Conservation (phyloP, 768 basidiomycete species). For the Heimioporus sp. region DNA sequence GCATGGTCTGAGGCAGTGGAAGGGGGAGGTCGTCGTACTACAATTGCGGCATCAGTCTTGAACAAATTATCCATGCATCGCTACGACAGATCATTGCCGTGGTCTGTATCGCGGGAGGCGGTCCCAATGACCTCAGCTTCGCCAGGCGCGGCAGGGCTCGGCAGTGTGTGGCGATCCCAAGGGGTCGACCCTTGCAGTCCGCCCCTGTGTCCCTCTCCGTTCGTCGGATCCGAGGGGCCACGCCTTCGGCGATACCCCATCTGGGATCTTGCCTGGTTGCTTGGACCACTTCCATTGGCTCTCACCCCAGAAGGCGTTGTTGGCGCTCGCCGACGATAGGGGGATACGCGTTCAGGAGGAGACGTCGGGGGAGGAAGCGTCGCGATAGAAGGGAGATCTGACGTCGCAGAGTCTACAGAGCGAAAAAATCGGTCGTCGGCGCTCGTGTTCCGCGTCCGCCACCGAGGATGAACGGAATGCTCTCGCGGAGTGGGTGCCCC, state of each 20-base stretch:
- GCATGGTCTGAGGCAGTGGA: neutral
- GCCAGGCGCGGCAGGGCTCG: neutral
- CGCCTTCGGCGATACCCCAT: slow-evolving; percentile 1
- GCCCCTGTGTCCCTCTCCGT: slow-evolving; percentile 4
- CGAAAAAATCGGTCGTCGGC: neutral
- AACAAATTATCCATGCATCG: neutral
- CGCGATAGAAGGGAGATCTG: slow-evolving; percentile 16
- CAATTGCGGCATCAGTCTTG: neutral
- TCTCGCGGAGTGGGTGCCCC: neutral
- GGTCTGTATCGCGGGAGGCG: neutral
- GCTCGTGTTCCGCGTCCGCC: slow-evolving; percentile 7
- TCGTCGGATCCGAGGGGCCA: neutral
- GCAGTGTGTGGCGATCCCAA: neutral
- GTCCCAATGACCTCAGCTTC: neutral
- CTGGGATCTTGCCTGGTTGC: neutral
- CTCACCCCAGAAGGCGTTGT: slow-evolving; percentile 9
- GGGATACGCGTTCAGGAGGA: slow-evolving; percentile 5
- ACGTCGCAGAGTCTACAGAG: neutral
- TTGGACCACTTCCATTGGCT: neutral
- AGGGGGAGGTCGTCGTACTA: neutral
- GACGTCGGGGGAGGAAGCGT: slow-evolving; percentile 9
- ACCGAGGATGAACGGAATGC: slow-evolving; percentile 14
- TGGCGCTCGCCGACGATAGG: slow-evolving; percentile 5
- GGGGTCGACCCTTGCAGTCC: neutral
- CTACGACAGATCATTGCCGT: neutral